Percentiles rank a stretch among this genome's conserved stretches.
Evolutionary conservation across 2,329 filamentous ascomycete species (phyloP).

Genomic region (Pseudopyrenochaeta lycopersici): DNA sequence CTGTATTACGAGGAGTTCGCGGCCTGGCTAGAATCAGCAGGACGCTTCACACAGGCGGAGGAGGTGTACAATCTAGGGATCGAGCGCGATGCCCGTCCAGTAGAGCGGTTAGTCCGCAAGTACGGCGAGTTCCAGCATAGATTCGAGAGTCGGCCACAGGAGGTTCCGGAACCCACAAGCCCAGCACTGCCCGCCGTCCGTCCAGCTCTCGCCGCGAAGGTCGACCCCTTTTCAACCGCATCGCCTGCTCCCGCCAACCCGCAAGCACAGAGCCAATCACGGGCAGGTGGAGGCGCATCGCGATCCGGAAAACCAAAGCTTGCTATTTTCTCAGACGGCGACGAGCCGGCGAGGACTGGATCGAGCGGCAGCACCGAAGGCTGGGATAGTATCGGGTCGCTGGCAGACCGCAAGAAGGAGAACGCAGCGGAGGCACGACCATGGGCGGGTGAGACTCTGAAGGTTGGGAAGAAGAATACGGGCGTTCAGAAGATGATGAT

Average conservation of each 20-base stretch:
- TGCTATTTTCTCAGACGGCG: slow-evolving; percentile 86
- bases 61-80: slow-evolving; percentile 93
- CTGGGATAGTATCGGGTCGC: slow-evolving; percentile 90
- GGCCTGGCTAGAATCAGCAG: slow-evolving; percentile 85
- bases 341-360: slow-evolving; percentile 63
- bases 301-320: slow-evolving; percentile 82
- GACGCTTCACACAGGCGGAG: slow-evolving; percentile 88
- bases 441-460: slow-evolving; percentile 91
- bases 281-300: slow-evolving; percentile 58
- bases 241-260: slow-evolving; percentile 66
- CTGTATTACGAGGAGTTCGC: slow-evolving; percentile 98
- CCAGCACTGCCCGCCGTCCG: slow-evolving; percentile 86
- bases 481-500: slow-evolving; percentile 83
- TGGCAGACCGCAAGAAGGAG: slow-evolving; percentile 92
- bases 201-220: slow-evolving; percentile 83
- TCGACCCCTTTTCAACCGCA: slow-evolving; percentile 74
- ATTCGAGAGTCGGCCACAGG: slow-evolving; percentile 71
- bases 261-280: slow-evolving; percentile 64
- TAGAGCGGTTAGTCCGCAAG: slow-evolving; percentile 83
- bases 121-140: slow-evolving; percentile 91
- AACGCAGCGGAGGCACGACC: slow-evolving; percentile 86
- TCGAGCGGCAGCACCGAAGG: slow-evolving; percentile 71
- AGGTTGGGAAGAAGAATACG: slow-evolving; percentile 83
- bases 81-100: slow-evolving; percentile 84
- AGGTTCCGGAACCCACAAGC: slow-evolving; percentile 74